A percentile compares a stretch with the other conserved stretches of the same genome.
Evolutionary conservation across 1,284 basidiomycete species (phyloP).

Genomic region (Rhodofomes roseus): DNA sequence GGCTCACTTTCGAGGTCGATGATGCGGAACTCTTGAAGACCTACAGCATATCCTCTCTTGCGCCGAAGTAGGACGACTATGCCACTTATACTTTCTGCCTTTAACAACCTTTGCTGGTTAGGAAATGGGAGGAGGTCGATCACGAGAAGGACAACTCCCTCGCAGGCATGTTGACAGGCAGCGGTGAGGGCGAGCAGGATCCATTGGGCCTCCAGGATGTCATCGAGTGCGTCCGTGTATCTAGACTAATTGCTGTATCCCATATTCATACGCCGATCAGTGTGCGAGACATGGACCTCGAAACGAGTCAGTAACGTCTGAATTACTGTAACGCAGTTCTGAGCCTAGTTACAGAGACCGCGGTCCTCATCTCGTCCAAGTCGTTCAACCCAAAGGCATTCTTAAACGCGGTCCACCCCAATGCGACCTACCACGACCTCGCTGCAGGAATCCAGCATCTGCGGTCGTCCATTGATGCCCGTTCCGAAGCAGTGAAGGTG

Average conservation of each 20-base stretch:
- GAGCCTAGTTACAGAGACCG: slow-evolving; percentile 50
- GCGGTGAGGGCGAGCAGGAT: slow-evolving; percentile 57
- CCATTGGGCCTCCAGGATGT: slow-evolving; percentile 62
- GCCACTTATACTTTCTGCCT: too few species aligned
- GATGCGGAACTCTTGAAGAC: slow-evolving; percentile 72
- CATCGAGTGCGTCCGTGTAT: slow-evolving; percentile 50
- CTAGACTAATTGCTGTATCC: slow-evolving; percentile 6
- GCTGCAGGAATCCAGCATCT: slow-evolving; percentile 71
- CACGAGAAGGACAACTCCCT: slow-evolving; percentile 71
- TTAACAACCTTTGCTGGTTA: slow-evolving; percentile 21
- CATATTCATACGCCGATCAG: slow-evolving; percentile 33
- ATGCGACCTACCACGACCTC: slow-evolving; percentile 93
- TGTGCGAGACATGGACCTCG: slow-evolving; percentile 64
- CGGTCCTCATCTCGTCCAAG: slow-evolving; percentile 86
- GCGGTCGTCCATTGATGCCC: slow-evolving; percentile 76
- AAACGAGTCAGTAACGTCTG: slow-evolving; percentile 53
- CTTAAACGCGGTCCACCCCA: slow-evolving; percentile 89
- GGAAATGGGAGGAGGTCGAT: slow-evolving; percentile 80
- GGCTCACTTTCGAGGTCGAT: slow-evolving; percentile 64
- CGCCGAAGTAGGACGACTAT: slow-evolving; percentile 49
- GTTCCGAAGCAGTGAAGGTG: slow-evolving; percentile 90
- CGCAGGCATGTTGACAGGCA: slow-evolving; percentile 53
- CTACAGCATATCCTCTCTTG: slow-evolving; percentile 67
- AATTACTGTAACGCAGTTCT: neutral
- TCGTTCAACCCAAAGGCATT: slow-evolving; percentile 96